Evolutionary conservation across 371 early-diverging fungal species (phyloP).

Genomic region (Batkoa obscura): DNA sequence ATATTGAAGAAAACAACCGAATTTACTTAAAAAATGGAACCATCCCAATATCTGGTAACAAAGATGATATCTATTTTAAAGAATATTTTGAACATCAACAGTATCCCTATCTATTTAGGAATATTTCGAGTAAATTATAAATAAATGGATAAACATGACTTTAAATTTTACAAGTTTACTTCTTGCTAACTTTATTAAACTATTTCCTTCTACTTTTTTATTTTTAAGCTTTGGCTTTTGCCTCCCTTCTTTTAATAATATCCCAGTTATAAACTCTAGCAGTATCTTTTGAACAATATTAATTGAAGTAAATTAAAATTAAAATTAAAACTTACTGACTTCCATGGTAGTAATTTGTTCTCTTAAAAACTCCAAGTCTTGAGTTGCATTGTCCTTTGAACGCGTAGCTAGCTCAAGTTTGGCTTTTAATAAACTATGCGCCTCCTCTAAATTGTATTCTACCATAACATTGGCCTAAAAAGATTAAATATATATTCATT

Average conservation of each 20-base stretch:
- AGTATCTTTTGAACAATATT: conserved; percentile 30
- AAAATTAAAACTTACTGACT: conserved; percentile 50
- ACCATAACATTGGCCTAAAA: conserved; percentile 89
- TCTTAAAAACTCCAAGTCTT: conserved; percentile 84
- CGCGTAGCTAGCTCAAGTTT: conserved; percentile 59
- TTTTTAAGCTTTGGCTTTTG: too few relatives aligned
- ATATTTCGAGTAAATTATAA: too few relatives aligned
- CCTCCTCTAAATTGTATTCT: conserved; percentile 82
- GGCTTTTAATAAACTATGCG: conserved; percentile 48
- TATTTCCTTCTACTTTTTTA: too few relatives aligned
- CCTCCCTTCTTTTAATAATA: conserved; percentile 41
- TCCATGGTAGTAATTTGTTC: conserved; percentile 97
- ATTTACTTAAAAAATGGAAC: conserved; percentile 41
- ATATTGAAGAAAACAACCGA: conserved; percentile 51
- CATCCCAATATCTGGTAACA: conserved; percentile 21
- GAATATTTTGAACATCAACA: not conserved
- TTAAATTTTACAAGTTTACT: too few relatives aligned
- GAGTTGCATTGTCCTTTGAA: conserved; percentile 46
- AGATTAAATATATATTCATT: not conserved
- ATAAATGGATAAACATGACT: too few relatives aligned
- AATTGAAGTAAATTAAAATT: conserved; percentile 7
- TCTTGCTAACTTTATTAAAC: too few relatives aligned
- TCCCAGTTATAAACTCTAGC: conserved; percentile 96
- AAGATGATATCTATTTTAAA: not conserved
- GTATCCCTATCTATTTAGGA: too few relatives aligned